phyloP scores from a whole-genome alignment of 2,329 filamentous ascomycete genomes.

The Elsinoe necatrix region DNA sequence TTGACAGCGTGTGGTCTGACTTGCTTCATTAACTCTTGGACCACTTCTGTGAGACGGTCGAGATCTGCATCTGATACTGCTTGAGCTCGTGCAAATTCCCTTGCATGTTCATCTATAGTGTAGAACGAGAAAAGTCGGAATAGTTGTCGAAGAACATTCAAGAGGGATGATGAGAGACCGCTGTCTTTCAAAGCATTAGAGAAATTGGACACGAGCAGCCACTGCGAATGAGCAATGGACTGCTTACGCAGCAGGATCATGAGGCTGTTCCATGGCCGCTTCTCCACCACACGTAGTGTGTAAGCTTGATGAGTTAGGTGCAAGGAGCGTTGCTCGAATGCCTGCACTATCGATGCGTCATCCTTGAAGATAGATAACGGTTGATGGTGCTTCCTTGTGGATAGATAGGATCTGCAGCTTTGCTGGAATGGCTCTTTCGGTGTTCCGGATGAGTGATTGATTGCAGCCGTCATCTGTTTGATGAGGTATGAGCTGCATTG shows the following conservation, averaged over 20 bases:
- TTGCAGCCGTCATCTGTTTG: conserved; percentile 38
- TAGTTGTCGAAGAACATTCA: conserved; percentile 33
- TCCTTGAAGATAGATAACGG: conserved; percentile 27
- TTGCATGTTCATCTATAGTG: conserved; percentile 39
- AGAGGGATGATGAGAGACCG: conserved; percentile 21
- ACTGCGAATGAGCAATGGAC: conserved; percentile 41
- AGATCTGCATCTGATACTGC: conserved; percentile 37
- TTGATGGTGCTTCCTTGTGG: conserved; percentile 25
- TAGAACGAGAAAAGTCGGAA: conserved; percentile 43
- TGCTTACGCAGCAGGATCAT: conserved; percentile 37
- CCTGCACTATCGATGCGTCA: conserved; percentile 35
- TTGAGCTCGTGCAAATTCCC: conserved; percentile 39
- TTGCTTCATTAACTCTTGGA: conserved; percentile 41
- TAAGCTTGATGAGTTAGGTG: conserved; percentile 38
- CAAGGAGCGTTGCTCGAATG: conserved; percentile 40
- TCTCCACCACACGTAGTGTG: conserved; percentile 37
- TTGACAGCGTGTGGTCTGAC: conserved; percentile 45
- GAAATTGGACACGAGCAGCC: conserved; percentile 42
- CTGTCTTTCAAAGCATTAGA: conserved; percentile 31
- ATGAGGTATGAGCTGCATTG: conserved; percentile 45
- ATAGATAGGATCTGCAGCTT: conserved; percentile 36
- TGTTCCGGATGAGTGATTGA: conserved; percentile 29
- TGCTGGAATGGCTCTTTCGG: conserved; percentile 31
- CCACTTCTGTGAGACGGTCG: conserved; percentile 32
- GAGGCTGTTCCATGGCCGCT: conserved; percentile 41